A percentile compares a stretch with the other conserved stretches of the same genome.
Conservation (phyloP, 768 basidiomycete genomes). For the Piloderma croceum region DNA sequence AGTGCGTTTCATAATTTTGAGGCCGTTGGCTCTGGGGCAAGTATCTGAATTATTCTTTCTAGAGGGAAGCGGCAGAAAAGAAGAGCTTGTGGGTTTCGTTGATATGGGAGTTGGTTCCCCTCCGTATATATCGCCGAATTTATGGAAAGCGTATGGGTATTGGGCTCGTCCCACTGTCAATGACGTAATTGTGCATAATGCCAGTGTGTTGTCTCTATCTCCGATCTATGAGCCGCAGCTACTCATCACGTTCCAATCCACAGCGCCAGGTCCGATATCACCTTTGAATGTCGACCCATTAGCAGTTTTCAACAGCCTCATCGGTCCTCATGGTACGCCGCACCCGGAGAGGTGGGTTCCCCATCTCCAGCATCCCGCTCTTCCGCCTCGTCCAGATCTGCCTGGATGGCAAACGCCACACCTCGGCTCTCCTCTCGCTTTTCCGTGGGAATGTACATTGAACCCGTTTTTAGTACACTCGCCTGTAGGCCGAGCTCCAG, state of each 20-base stretch:
- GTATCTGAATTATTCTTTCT: too few relatives aligned
- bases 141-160: background rate
- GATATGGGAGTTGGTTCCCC: background rate
- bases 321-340: conserved; percentile 13
- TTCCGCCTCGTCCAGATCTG: conserved; percentile 44
- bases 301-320: conserved; percentile 2
- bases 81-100: too few relatives aligned
- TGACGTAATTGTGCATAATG: background rate
- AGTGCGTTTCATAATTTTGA: background rate
- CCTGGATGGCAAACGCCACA: conserved; percentile 38
- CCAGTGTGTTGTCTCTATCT: background rate
- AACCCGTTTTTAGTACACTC: conserved; percentile 53
- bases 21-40: background rate
- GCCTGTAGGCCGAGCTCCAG: conserved; percentile 33
- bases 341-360: conserved; percentile 47
- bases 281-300: too few relatives aligned
- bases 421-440: conserved; percentile 33
- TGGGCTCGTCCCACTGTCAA: background rate
- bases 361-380: conserved; percentile 40
- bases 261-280: too few relatives aligned
- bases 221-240: too few relatives aligned
- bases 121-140: background rate
- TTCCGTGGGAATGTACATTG: conserved; percentile 47
- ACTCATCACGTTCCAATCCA: too few relatives aligned
- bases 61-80: too few relatives aligned